These are phyloP conservation scores for Fusarium begoniae DNA, from an alignment of 2,329 filamentous ascomycete species.

Conservation along the genomic window DNA sequence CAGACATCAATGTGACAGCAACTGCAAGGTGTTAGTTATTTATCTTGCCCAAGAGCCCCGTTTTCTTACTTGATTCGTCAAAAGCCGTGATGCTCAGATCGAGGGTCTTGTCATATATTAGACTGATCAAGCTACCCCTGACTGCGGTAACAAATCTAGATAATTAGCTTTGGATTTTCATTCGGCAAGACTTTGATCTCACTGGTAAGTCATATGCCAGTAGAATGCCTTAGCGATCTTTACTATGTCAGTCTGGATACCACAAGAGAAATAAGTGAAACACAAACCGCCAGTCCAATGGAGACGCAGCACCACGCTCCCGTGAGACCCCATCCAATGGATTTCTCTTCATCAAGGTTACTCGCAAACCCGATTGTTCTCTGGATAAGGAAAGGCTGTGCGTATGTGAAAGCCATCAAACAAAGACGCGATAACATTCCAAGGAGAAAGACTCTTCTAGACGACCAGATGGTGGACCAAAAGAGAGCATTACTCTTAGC, in stretches of 20 bases:
- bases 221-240: constrained; percentile 11
- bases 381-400: constrained; percentile 9
- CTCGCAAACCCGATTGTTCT: constrained; percentile 1
- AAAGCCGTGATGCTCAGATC: constrained; percentile 17
- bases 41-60: fast-evolving
- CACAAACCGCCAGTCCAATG: constrained; percentile 4
- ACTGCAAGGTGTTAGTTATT: neutral
- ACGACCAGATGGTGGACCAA: constrained; percentile 5
- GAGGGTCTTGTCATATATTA: constrained; percentile 8
- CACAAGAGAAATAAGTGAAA: neutral
- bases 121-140: constrained; percentile 7
- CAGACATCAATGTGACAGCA: constrained; percentile 19
- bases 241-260: neutral
- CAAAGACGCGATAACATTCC: constrained; percentile 4
- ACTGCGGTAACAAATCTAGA: constrained; percentile 3
- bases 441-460: neutral
- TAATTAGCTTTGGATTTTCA: neutral
- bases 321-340: constrained; percentile 11
- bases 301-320: constrained; percentile 8
- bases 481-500: constrained; percentile 4
- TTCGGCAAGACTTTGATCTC: neutral
- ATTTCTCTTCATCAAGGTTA: neutral
- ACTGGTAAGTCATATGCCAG: constrained; percentile 17
- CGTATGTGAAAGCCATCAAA: constrained; percentile 12
- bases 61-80: constrained; percentile 11